A percentile compares a stretch with the other conserved stretches of the same genome.
Conservation (phyloP, 441 rosid genomes). For the Capsella rubella region DNA sequence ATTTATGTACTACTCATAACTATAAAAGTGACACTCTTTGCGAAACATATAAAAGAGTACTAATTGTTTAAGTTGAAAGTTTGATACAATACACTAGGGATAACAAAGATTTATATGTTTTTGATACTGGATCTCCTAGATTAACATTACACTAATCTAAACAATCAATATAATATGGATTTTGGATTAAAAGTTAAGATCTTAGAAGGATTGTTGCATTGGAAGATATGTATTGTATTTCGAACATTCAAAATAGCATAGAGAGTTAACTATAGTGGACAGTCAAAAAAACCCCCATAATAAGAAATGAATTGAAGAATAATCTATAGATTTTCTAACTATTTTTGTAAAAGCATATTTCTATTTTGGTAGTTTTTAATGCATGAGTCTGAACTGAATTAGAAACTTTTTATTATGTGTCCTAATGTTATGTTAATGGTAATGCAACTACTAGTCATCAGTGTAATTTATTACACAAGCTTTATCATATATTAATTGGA, state of each 20-base stretch:
- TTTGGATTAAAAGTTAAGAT: not conserved
- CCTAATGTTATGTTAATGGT: not conserved
- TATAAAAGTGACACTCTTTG: too few species aligned
- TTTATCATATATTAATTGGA: not conserved
- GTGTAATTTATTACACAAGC: not conserved
- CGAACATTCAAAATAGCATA: not conserved
- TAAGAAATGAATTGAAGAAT: not conserved
- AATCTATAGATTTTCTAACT: not conserved
- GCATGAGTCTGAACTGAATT: not conserved
- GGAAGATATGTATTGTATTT: not conserved
- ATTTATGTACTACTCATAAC: not conserved
- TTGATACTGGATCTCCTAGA: not conserved
- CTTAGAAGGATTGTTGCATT: conserved; percentile 8
- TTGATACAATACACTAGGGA: too few species aligned
- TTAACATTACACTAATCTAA: not conserved
- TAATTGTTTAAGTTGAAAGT: not conserved
- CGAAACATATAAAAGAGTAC: not conserved
- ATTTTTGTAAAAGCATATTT: not conserved
- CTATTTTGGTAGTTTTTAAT: not conserved
- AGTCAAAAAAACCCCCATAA: not conserved
- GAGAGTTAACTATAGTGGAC: not conserved
- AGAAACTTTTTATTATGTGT: not conserved
- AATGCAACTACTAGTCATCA: not conserved
- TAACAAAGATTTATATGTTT: too few species aligned
- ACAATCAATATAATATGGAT: not conserved